Evolutionary conservation across 441 rosid genomes (phyloP), one percentile per base, ranked within the genome.

Genomic region (Populus hybrid): DNA sequence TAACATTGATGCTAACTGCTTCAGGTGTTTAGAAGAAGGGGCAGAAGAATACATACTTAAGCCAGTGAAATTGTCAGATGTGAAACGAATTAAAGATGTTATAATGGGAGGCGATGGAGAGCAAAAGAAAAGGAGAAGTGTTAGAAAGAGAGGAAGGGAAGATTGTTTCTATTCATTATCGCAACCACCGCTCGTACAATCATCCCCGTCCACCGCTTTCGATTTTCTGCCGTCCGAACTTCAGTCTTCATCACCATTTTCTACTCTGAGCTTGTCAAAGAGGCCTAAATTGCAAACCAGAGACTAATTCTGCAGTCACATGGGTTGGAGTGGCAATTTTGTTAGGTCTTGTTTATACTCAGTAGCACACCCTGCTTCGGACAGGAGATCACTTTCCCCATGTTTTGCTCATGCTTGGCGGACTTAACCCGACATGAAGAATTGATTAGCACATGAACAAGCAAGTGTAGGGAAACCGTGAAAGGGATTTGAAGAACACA

Each of bases 21-120:
- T 30, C 87, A 94, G 97, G 75, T 94, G 98, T 81, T 87, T 94
- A 78, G 98, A 92, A 78, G 94, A 92, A 89, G 98, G 97, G 2
- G 97, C 98, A 67, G 93, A 91, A 84, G 97, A 94, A 61, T 94
- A 83, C 78, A 74, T 94, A 28, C 74, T 94, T 67, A 94, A 94
- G 84, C 98, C 98, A 0, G 94, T 94, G 70, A 92, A 91, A 85
- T 81, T 89, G 14, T 82, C 95, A 12, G 98, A 94, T 72, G 97
- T 94, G 32, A 83, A 77, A 82, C 81, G 97, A 71, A 74, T 94
- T 70, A 94, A 83, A 80, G 90, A 92, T 76, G 88, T 78, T 78
- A 36, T 92, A 63, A 81, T 83, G 77, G 87, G 79, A 73, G 87
- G 83, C 14, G 89, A 83, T 46, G 79, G 77, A 20, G 85, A 81